A percentile compares a stretch with the other conserved stretches of the same genome.
Evolutionary conservation across 106 monocot genomes (phyloP).

Genomic region (Platanthera zijinensis): DNA sequence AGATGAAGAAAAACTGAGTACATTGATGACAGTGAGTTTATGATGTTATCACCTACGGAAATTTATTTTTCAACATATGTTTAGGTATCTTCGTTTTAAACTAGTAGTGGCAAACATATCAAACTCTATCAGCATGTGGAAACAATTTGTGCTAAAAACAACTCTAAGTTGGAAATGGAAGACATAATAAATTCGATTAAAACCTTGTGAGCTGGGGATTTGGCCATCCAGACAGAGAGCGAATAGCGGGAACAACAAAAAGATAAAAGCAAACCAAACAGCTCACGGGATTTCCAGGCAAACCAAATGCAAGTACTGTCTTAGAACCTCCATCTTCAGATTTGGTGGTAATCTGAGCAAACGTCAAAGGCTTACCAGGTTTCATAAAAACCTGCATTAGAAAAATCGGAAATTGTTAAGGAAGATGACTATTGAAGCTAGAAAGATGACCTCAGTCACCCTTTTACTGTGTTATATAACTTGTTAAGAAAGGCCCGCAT

Average conservation of each 20-base stretch:
- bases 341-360: constrained; percentile 48
- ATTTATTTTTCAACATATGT: neutral
- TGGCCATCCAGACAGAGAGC: constrained; percentile 67
- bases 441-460: neutral
- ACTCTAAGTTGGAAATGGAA: neutral
- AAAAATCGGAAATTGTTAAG: constrained; percentile 4
- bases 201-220: constrained; percentile 77
- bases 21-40: neutral
- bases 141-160: neutral
- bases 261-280: constrained; percentile 95
- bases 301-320: constrained; percentile 77
- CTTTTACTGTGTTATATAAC: no score
- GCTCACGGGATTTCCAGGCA: constrained; percentile 98
- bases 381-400: constrained; percentile 63
- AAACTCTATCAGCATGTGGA: neutral
- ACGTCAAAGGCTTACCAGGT: constrained; percentile 96
- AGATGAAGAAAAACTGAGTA: neutral
- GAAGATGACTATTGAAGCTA: neutral
- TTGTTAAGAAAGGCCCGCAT: no score
- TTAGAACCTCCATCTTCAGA: constrained; percentile 28
- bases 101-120: neutral
- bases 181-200: neutral
- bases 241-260: constrained; percentile 83
- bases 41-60: neutral
- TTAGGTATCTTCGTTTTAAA: neutral